These are phyloP conservation scores for Stentor coeruleus DNA, from an alignment of 73 alveolate species.

Conservation along the genomic window DNA sequence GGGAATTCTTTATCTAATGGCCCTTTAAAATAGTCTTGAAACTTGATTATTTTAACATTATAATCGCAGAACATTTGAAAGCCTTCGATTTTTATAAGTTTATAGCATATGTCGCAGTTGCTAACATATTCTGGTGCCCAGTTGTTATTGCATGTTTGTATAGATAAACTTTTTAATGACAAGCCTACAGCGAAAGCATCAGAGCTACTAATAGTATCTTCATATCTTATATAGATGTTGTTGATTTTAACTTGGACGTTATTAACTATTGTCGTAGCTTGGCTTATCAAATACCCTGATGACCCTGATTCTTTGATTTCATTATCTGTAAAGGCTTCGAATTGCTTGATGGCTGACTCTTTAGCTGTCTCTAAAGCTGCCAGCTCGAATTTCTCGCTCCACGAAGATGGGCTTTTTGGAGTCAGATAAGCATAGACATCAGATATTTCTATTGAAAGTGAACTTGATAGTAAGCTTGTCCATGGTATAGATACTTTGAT, in stretches of 20 bases:
- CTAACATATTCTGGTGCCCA: conserved; percentile 42
- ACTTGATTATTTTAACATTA: not conserved
- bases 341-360: conserved; percentile 29
- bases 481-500: conserved; percentile 50
- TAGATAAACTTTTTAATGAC: conserved; percentile 25
- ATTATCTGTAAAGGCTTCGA: conserved; percentile 32
- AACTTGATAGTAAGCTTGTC: conserved; percentile 30
- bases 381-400: conserved; percentile 48
- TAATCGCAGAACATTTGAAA: not conserved
- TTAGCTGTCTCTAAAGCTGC: conserved; percentile 33
- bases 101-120: not conserved
- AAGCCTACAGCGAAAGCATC: conserved; percentile 50
- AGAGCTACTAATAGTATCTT: conserved; percentile 42
- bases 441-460: conserved; percentile 41
- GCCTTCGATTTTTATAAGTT: not conserved
- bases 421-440: conserved; percentile 43
- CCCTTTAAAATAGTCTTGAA: no score
- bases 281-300: conserved; percentile 44
- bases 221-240: conserved; percentile 48
- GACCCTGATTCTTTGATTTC: conserved; percentile 33
- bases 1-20: no score
- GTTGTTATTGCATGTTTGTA: conserved; percentile 43
- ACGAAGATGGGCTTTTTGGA: conserved; percentile 42
- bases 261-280: conserved; percentile 39
- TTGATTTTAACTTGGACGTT: conserved; percentile 40